Evolutionary conservation across 192 early-diverging fungal species (phyloP), one percentile per base, ranked within the genome.

Genomic region (Gaertneriomyces semiglobifer): DNA sequence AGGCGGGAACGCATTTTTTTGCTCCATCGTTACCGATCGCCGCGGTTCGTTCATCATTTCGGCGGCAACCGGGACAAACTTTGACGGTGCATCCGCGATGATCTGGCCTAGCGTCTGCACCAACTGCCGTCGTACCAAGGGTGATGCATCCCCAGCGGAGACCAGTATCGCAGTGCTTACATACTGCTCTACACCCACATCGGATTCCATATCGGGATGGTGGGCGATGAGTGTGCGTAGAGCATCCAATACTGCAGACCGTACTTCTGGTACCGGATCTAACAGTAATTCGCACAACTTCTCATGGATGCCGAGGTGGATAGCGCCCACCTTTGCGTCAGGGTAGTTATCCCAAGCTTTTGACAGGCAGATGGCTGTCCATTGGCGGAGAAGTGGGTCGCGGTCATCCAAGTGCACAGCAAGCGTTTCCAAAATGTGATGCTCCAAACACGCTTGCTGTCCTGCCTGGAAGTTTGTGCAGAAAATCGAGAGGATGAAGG

Each of bases 401-500:
- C 68, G 74, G 53, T 93, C 90, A 6, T 65, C 74, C 6, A 91
- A 73, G 65, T 92, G 87, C 2, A 85, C 78, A 18, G 87, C 61
- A 58, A 89, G 82, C 12, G 88, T 81, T 6, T 76, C 68, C 39
- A 93, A 77, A 6, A 93, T 77, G 51, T 88, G 85, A 19, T 79
- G 79, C 58, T 85, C 80, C 39, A 93, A 58, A 66, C 93, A 96
- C 9, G 89, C 90, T 44, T 90, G 86, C 73, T 99, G 95, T 18
- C 92, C 94, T 9, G 77, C 74, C 8, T 79, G 82, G 76, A 86
- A 91, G 44, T 89, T 88, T n/a, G 86, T 82, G 74, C 96, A 99
- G 68, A 99, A 91, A 14, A 93, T 88, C 0, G 94, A 85, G 42
- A 99, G 82, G 44, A 96, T 93, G 75, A 99, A 98, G 2, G 89